Evolutionary conservation across 768 basidiomycete species (phyloP), one percentile per base, ranked within the genome.

Genomic region (Pleurotus cornucopiae): DNA sequence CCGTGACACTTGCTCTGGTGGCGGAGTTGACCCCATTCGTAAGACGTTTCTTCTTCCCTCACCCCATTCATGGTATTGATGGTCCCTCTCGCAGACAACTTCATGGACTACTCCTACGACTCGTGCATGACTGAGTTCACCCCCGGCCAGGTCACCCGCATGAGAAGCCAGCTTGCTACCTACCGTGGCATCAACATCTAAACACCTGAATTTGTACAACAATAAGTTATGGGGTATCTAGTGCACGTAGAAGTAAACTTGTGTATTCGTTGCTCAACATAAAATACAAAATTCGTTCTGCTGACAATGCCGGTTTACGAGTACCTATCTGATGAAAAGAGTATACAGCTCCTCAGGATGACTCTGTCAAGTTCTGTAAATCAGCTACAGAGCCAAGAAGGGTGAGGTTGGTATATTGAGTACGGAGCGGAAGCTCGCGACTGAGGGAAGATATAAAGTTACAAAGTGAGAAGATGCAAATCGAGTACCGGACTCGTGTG

Each of bases 51-150:
- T 21, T 37, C 30, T 12, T 37, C 12, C 11, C 30, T 52, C 12
- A 2, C 38, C 7, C 11, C 9, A 11, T 34, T 7, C 9, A 34
- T 34, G 7, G 11, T 34, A 34, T 34, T 34, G 9, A 34, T 34
- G 7, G 9, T 3, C 30, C 23, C 4, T 53, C 26, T 46, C 59
- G 43, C 53, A 73, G 73, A 73, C 66, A 80, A 80, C 70, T 81
- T 70, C 71, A 80, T 82, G 80, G 80, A 81, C 65, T 81, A 79
- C 71, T 71, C 68, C 23, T 66, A 76, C 57, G 79, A 82, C 59
- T 63, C 70, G 55, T 82, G 80, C 73, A 80, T 78, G 78, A 71
- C 55, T 58, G 58, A 74, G 56, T 81, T 81, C 67, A 80, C 79
- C 30, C 34, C 68, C 46, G 78, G 79, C 37, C 79, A 81, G 61